A percentile compares a stretch with the other conserved stretches of the same genome.
phyloP scores from a whole-genome alignment of 441 rosid species.

The Daphne laureola region DNA sequence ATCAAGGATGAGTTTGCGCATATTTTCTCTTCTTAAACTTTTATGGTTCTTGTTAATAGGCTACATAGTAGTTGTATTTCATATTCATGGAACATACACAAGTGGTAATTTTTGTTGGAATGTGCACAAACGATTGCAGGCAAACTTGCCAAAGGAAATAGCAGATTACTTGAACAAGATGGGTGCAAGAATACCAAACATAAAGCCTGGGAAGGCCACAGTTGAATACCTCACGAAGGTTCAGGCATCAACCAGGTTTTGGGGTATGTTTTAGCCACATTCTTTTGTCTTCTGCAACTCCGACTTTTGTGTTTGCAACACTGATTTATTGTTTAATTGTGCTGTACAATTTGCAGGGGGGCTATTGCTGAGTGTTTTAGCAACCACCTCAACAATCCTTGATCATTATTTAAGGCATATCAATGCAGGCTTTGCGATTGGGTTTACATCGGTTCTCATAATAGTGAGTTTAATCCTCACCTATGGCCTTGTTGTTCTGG shows the following conservation, averaged over 20 bases:
- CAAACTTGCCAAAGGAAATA: conserved; percentile 95
- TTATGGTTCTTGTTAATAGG: too few relatives aligned
- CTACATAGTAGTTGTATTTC: too few relatives aligned
- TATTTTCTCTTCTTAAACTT: too few relatives aligned
- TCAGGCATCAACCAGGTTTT: conserved; percentile 95
- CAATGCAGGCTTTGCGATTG: conserved; percentile 83
- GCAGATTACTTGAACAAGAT: conserved; percentile 88
- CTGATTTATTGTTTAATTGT: conserved; percentile 2
- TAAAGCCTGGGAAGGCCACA: conserved; percentile 97
- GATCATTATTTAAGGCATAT: conserved; percentile 74
- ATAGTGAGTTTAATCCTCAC: conserved; percentile 42
- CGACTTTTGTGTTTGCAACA: too few relatives aligned
- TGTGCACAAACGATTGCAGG: conserved; percentile 35
- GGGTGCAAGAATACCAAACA: conserved; percentile 94
- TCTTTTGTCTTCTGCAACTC: not conserved
- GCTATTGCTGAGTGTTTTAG: conserved; percentile 68
- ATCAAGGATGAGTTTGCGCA: too few relatives aligned
- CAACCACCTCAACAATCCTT: conserved; percentile 75
- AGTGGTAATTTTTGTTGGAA: not conserved
- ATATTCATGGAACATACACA: too few relatives aligned
- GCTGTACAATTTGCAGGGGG: conserved; percentile 52
- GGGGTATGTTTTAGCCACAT: conserved; percentile 53
- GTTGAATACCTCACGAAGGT: conserved; percentile 72
- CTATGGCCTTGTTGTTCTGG: not conserved
- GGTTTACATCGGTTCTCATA: conserved; percentile 83